A percentile compares a stretch with the other conserved stretches of the same genome.
Evolutionary conservation across 768 basidiomycete genomes (phyloP).

Genomic region (Russula virescens): DNA sequence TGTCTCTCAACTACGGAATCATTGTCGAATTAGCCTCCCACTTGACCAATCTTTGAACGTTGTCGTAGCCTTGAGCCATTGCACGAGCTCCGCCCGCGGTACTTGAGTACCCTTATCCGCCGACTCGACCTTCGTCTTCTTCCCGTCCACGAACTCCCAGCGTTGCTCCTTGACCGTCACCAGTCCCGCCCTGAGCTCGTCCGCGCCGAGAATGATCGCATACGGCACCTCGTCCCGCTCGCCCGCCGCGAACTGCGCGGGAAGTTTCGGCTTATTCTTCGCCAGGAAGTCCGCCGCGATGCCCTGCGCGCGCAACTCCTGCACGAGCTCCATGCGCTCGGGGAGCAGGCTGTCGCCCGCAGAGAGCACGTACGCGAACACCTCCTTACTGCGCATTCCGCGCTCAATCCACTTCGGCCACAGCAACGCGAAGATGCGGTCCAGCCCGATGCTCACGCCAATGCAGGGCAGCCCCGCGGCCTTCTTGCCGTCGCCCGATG

Average conservation of each 20-base stretch:
- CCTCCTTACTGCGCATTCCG: constrained; percentile 80
- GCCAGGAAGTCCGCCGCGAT: constrained; percentile 95
- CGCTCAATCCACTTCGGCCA: constrained; percentile 82
- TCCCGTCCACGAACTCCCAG: constrained; percentile 70
- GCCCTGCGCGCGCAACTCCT: constrained; percentile 76
- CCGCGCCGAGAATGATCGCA: constrained; percentile 83
- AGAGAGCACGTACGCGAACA: constrained; percentile 90
- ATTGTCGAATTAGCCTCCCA: constrained; percentile 29
- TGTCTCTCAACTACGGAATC: constrained; percentile 20
- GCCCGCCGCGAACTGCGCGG: constrained; percentile 80
- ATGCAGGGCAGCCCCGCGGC: constrained; percentile 73
- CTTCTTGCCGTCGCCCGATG: constrained; percentile 70
- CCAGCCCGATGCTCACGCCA: constrained; percentile 88
- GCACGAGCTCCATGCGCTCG: constrained; percentile 77
- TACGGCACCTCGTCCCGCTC: constrained; percentile 92
- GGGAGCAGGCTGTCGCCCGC: constrained; percentile 84
- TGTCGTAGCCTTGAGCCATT: constrained; percentile 32
- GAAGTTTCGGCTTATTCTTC: constrained; percentile 86
- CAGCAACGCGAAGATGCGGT: constrained; percentile 86
- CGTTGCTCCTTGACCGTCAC: constrained; percentile 90
- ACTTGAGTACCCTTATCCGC: constrained; percentile 46
- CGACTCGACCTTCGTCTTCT: constrained; percentile 53
- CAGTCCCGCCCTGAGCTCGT: constrained; percentile 77
- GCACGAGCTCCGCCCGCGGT: constrained; percentile 31
- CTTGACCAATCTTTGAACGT: constrained; percentile 32